Percentiles rank a stretch among this genome's conserved stretches.
phyloP scores from a whole-genome alignment of 1,284 basidiomycete genomes.

The Xerocomus minutiporus region DNA sequence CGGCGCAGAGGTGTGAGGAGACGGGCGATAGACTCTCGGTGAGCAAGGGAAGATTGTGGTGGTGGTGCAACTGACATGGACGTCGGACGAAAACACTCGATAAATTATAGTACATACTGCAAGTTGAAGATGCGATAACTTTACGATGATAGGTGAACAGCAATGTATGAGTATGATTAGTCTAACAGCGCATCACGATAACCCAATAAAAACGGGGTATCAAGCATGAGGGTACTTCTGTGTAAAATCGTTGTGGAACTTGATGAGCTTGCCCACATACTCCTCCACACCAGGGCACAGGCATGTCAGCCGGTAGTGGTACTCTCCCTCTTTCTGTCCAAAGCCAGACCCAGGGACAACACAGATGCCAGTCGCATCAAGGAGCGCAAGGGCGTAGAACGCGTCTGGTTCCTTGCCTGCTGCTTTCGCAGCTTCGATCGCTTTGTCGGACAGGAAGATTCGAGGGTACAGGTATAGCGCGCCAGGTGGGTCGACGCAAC shows the following conservation, averaged over 20 bases:
- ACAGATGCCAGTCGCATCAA: constrained; percentile 90
- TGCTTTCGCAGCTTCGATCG: constrained; percentile 66
- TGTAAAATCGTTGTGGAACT: constrained; percentile 79
- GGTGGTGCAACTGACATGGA: constrained; percentile 13
- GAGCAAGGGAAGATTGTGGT: constrained; percentile 38
- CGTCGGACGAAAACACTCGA: neutral
- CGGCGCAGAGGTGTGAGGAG: constrained; percentile 56
- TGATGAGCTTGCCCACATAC: constrained; percentile 80
- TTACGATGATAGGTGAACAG: constrained; percentile 1
- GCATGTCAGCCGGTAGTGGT: constrained; percentile 86
- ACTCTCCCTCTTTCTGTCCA: constrained; percentile 83
- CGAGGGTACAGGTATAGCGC: constrained; percentile 86
- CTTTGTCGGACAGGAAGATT: constrained; percentile 67
- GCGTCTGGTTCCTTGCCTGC: constrained; percentile 80
- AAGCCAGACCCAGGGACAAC: constrained; percentile 91
- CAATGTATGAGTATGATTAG: neutral
- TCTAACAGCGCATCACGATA: neutral
- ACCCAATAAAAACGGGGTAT: constrained; percentile 6
- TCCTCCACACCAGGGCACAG: constrained; percentile 88
- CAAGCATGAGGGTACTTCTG: constrained; percentile 49
- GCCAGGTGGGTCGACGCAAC: constrained; percentile 85
- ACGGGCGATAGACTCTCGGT: constrained; percentile 49
- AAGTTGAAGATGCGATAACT: neutral
- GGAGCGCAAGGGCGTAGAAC: constrained; percentile 78
- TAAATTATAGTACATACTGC: constrained; percentile 4